These are phyloP conservation scores for Pseudogymnoascus sp. DNA, from an alignment of 2,329 filamentous ascomycete genomes.

Conservation along the genomic window DNA sequence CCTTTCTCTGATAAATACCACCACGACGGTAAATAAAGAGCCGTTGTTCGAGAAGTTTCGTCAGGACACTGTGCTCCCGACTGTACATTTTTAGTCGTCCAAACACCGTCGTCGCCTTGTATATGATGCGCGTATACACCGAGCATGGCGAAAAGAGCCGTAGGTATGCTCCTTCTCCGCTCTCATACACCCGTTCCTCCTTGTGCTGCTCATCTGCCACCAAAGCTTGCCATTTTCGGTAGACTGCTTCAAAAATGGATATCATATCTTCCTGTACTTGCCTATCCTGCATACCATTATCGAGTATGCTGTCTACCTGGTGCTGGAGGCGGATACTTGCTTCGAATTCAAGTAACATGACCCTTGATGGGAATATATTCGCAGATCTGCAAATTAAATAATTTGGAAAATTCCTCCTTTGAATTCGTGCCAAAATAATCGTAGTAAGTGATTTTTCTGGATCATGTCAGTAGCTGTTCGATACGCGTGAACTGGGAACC, in stretches of 20 bases:
- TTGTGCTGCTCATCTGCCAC: constrained; percentile 68
- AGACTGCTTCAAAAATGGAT: constrained; percentile 62
- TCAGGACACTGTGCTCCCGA: constrained; percentile 66
- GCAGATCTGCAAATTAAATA: constrained; percentile 86
- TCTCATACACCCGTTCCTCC: constrained; percentile 69
- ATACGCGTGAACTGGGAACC: background rate
- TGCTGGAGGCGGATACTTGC: constrained; percentile 74
- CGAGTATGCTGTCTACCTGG: constrained; percentile 71
- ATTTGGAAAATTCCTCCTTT: constrained; percentile 74
- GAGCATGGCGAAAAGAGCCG: constrained; percentile 85
- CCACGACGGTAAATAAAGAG: constrained; percentile 83
- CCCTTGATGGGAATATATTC: constrained; percentile 76
- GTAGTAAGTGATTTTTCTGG: constrained; percentile 84
- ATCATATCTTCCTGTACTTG: constrained; percentile 60
- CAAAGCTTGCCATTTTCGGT: constrained; percentile 71
- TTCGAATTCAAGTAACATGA: constrained; percentile 78
- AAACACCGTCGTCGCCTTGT: constrained; percentile 74
- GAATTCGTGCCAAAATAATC: constrained; percentile 87
- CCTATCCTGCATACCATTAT: constrained; percentile 62
- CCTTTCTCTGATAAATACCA: constrained; percentile 92
- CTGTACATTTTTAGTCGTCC: constrained; percentile 74
- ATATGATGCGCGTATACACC: constrained; percentile 86
- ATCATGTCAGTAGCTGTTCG: background rate
- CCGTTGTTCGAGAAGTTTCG: constrained; percentile 67
- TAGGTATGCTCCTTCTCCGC: constrained; percentile 79